Evolutionary conservation across 2,329 filamentous ascomycete species (phyloP).

Genomic region (Scedosporium minutisporum): DNA sequence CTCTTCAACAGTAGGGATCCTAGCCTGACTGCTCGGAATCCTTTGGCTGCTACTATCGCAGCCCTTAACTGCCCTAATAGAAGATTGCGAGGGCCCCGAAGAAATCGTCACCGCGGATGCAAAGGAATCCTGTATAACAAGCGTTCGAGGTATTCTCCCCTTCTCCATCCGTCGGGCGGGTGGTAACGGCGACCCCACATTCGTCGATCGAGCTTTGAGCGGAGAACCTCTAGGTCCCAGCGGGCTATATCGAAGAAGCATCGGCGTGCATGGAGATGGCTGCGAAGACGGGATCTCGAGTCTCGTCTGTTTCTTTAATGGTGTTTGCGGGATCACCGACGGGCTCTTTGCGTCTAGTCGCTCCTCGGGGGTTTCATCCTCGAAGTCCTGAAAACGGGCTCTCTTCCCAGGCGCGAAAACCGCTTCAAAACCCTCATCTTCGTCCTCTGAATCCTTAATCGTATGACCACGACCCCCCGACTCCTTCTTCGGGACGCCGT

Average conservation of each 20-base stretch:
- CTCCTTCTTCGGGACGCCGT: constrained; percentile 7
- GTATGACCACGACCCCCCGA: constrained; percentile 5
- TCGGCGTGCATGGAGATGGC: constrained; percentile 22
- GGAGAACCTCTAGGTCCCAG: constrained; percentile 25
- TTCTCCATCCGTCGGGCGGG: constrained; percentile 14
- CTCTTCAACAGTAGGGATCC: constrained; percentile 1
- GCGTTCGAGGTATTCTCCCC: constrained; percentile 13
- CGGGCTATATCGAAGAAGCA: constrained; percentile 29
- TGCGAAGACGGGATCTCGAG: constrained; percentile 36
- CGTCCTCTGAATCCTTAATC: constrained; percentile 30
- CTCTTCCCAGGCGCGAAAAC: neutral
- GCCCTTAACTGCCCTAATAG: neutral
- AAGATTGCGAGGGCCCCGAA: neutral
- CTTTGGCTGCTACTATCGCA: constrained; percentile 6
- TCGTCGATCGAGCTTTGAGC: constrained; percentile 25
- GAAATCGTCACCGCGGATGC: constrained; percentile 12
- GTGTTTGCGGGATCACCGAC: constrained; percentile 33
- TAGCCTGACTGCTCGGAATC: constrained; percentile 7
- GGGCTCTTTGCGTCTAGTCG: constrained; percentile 6
- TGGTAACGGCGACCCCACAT: constrained; percentile 13
- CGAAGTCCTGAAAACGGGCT: neutral
- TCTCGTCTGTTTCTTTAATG: constrained; percentile 20
- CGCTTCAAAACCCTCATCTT: constrained; percentile 15
- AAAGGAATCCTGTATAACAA: constrained; percentile 38
- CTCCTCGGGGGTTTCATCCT: neutral